These are phyloP conservation scores for Citrullus mucosospermus DNA, from an alignment of 306 rosid genomes.

Conservation along the genomic window DNA sequence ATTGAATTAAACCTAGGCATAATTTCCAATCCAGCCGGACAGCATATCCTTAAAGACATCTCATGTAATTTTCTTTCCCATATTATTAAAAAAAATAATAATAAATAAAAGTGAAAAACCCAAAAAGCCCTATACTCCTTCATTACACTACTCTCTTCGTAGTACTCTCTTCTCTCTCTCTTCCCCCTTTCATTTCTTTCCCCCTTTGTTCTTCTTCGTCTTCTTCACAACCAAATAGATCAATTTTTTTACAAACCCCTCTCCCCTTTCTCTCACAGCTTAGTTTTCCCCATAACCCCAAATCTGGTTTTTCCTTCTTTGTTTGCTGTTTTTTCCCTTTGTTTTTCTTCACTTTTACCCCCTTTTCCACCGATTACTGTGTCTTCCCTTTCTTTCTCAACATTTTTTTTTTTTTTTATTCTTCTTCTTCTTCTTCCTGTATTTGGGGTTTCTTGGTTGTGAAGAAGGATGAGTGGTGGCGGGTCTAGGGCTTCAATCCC, in stretches of 20 bases:
- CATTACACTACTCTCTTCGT: constrained; percentile 5
- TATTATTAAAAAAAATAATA: background rate
- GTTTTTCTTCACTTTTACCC: background rate
- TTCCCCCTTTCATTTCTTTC: background rate
- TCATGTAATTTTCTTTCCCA: background rate
- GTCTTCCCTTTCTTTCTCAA: background rate
- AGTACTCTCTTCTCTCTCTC: background rate
- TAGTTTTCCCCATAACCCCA: background rate
- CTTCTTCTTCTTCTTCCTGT: constrained; percentile 3
- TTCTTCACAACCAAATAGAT: constrained; percentile 3
- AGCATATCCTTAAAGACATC: background rate
- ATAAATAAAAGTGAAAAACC: background rate
- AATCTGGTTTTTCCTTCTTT: background rate
- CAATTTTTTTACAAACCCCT: constrained; percentile 4
- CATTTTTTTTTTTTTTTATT: constrained; percentile 2
- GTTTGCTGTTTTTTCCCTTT: background rate
- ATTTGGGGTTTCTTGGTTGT: constrained; percentile 20
- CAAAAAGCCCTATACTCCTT: constrained; percentile 24
- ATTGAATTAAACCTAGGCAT: background rate
- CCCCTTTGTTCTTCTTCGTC: background rate
- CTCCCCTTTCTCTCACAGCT: background rate
- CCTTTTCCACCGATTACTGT: background rate
- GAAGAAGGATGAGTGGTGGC: constrained; percentile 53
- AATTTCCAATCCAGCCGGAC: background rate
- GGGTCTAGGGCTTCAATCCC: constrained; percentile 92